Evolutionary conservation across 164 flowering plant species (phyloP).

Genomic region (Annona cherimola): DNA sequence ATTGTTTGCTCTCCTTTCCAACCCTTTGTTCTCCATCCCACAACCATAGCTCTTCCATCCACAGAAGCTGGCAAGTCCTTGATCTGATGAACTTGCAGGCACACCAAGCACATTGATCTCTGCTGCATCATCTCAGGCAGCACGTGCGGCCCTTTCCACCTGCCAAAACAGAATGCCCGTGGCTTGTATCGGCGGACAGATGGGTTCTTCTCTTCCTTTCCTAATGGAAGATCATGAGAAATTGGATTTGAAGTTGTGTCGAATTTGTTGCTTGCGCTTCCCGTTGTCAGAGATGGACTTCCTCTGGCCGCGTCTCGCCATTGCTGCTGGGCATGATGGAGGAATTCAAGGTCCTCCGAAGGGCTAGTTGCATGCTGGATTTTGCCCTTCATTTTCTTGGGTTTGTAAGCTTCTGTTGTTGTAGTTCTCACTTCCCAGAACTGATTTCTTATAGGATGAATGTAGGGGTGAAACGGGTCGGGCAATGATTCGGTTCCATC

Average conservation of each 20-base stretch:
- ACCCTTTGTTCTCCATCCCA: conserved; percentile 12
- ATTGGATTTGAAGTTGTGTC: neutral
- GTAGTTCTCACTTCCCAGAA: neutral
- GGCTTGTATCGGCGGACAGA: neutral
- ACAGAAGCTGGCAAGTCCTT: conserved; percentile 11
- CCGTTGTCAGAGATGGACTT: neutral
- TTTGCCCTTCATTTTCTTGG: neutral
- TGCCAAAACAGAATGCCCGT: conserved; percentile 6
- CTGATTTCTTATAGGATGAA: neutral
- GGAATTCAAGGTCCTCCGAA: conserved; percentile 4
- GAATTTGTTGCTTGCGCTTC: neutral
- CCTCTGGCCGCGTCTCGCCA: neutral
- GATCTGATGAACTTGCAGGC: conserved; percentile 16
- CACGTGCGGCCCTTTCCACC: conserved; percentile 2
- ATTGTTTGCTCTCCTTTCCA: conserved; percentile 14
- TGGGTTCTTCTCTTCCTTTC: neutral
- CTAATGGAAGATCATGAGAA: neutral
- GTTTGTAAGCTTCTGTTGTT: neutral
- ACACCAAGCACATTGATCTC: conserved; percentile 8
- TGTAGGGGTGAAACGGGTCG: neutral
- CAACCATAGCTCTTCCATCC: conserved; percentile 3
- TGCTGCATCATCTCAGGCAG: neutral
- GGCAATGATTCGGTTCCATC: conserved; percentile 1
- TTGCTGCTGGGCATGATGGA: neutral
- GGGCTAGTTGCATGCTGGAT: neutral